Conservation (phyloP, 345 rosid species). For the Eutrema yunnanense region DNA sequence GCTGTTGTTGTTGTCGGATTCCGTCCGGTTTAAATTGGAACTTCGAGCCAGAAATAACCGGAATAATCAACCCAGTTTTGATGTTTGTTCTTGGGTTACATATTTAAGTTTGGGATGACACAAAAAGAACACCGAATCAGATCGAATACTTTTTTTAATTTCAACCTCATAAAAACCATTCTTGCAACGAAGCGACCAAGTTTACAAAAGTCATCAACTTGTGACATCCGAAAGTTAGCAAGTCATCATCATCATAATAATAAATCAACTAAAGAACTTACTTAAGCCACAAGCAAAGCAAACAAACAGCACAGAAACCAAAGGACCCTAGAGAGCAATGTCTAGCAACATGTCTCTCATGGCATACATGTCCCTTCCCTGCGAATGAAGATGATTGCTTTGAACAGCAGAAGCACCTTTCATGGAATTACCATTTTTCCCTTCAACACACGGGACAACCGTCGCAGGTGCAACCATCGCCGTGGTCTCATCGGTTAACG, state of each 20-base stretch:
- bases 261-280: slow-evolving; percentile 19
- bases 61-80: not conserved
- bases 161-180: not conserved
- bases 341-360: slow-evolving; percentile 40
- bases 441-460: slow-evolving; percentile 44
- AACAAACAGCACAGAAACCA: not conserved
- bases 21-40: not conserved
- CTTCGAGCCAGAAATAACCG: not conserved
- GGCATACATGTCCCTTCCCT: slow-evolving; percentile 53
- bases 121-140: not conserved
- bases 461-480: slow-evolving; percentile 11
- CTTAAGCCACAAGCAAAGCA: slow-evolving; percentile 15
- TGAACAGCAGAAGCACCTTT: slow-evolving; percentile 39
- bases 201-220: slow-evolving; percentile 17
- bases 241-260: slow-evolving; percentile 7
- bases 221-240: slow-evolving; percentile 23
- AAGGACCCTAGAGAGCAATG: slow-evolving; percentile 35
- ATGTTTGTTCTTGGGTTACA: not conserved
- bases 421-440: slow-evolving; percentile 37
- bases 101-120: not conserved
- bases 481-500: slow-evolving; percentile 59
- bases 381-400: slow-evolving; percentile 51
- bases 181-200: slow-evolving; percentile 8
- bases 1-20: not conserved
- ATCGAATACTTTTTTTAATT: not conserved